phyloP scores from a whole-genome alignment of 306 rosid species.

The Rubus parviflorus region DNA sequence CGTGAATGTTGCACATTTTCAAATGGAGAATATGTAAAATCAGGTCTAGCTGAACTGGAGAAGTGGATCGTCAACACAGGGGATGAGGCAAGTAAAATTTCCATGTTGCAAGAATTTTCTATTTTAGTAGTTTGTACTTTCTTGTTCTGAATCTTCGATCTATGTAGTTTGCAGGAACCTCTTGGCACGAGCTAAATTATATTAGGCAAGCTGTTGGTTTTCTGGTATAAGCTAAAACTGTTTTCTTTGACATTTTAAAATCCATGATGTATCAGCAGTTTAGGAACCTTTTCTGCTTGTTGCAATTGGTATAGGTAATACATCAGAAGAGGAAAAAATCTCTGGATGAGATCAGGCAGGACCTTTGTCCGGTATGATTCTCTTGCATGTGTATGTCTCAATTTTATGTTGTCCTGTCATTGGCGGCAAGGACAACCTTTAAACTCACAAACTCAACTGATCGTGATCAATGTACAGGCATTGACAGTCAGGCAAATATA shows the following conservation, averaged over 20 bases:
- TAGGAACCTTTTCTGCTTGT: constrained; percentile 14
- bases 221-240: constrained; percentile 59
- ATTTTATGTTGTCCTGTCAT: not conserved
- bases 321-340: constrained; percentile 97
- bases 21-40: constrained; percentile 93
- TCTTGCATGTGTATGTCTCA: constrained; percentile 11
- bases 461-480: constrained; percentile 48
- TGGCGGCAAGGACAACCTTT: not conserved
- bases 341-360: constrained; percentile 80
- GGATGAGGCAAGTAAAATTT: constrained; percentile 64
- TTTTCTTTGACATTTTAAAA: constrained; percentile 14
- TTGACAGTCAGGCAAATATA: constrained; percentile 95
- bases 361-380: constrained; percentile 89
- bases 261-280: constrained; percentile 2
- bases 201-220: constrained; percentile 97
- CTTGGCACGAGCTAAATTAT: constrained; percentile 96
- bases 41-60: constrained; percentile 95
- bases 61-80: constrained; percentile 84
- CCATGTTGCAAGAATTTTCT: not conserved
- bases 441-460: constrained; percentile 9
- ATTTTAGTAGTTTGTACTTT: constrained; percentile 11
- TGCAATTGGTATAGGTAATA: constrained; percentile 66
- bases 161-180: constrained; percentile 91
- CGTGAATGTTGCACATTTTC: constrained; percentile 99
- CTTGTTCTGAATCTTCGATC: constrained; percentile 25